phyloP scores from a whole-genome alignment of 2,329 filamentous ascomycete genomes.

The Stachybotrys echinatus region DNA sequence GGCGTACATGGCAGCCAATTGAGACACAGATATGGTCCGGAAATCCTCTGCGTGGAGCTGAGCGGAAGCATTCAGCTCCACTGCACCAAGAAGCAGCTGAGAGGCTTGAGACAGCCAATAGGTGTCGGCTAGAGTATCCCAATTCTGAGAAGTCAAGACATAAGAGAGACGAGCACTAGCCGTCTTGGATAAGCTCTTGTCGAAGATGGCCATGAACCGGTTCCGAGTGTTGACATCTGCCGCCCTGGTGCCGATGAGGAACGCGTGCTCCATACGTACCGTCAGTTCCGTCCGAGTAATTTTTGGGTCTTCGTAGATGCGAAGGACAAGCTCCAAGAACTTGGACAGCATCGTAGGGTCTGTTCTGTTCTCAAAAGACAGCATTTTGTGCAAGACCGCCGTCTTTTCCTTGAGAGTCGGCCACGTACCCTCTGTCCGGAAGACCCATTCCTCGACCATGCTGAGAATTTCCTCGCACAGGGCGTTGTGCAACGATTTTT shows the following conservation, averaged over 20 bases:
- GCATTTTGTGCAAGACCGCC: slow-evolving; percentile 97
- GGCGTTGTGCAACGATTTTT: slow-evolving; percentile 82
- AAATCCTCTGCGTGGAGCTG: slow-evolving; percentile 83
- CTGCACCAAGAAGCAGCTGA: slow-evolving; percentile 83
- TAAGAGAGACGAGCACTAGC: slow-evolving; percentile 86
- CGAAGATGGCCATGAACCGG: slow-evolving; percentile 93
- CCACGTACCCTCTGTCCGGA: slow-evolving; percentile 90
- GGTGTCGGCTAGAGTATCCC: slow-evolving; percentile 89
- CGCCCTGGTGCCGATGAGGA: slow-evolving; percentile 89
- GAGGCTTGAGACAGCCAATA: slow-evolving; percentile 97
- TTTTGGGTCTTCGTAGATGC: slow-evolving; percentile 96
- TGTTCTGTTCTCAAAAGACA: slow-evolving; percentile 81
- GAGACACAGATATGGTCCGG: slow-evolving; percentile 66
- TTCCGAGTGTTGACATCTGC: slow-evolving; percentile 96
- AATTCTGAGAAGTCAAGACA: slow-evolving; percentile 87
- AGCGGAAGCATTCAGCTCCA: slow-evolving; percentile 76
- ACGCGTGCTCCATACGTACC: slow-evolving; percentile 95
- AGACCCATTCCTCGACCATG: slow-evolving; percentile 95
- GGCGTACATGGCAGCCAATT: slow-evolving; percentile 66
- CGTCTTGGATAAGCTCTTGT: slow-evolving; percentile 88
- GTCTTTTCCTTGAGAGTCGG: slow-evolving; percentile 98
- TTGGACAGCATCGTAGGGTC: slow-evolving; percentile 84
- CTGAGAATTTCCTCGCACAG: slow-evolving; percentile 89
- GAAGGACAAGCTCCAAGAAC: slow-evolving; percentile 92
- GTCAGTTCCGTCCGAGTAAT: slow-evolving; percentile 93